Evolutionary conservation across 208 protist genomes (phyloP).

Genomic region (Crithidia acanthocephali): DNA sequence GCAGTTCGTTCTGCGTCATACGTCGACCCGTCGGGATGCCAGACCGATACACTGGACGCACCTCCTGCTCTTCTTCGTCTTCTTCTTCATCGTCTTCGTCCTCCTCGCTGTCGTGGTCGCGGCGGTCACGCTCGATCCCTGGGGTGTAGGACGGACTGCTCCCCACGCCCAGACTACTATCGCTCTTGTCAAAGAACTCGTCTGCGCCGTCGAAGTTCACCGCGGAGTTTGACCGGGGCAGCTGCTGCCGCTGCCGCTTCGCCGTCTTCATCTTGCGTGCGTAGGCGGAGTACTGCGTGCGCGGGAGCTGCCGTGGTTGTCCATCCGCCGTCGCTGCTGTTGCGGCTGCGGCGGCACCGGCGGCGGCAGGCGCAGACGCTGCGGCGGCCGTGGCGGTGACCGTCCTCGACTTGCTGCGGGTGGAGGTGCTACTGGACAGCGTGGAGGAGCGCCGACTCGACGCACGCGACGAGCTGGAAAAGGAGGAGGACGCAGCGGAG

Average conservation of each 20-base stretch:
- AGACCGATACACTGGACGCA: neutral
- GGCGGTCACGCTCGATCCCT: neutral
- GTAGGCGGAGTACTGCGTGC: constrained; percentile 35
- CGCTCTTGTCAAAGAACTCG: constrained; percentile 32
- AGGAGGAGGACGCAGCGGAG: neutral
- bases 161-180: constrained; percentile 21
- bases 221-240: constrained; percentile 6
- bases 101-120: neutral
- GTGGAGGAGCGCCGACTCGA: constrained; percentile 10
- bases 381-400: neutral
- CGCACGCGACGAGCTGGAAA: neutral
- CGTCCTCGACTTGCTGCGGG: constrained; percentile 1
- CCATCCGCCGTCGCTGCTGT: neutral
- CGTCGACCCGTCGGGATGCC: constrained; percentile 7
- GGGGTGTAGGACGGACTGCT: constrained; percentile 7
- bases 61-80: neutral
- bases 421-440: constrained; percentile 3
- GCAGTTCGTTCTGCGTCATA: constrained; percentile 6
- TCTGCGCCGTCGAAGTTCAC: constrained; percentile 29
- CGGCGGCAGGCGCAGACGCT: neutral
- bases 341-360: neutral
- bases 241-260: neutral
- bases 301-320: neutral
- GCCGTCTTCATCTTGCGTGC: constrained; percentile 22
- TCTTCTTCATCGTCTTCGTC: neutral